phyloP scores from a whole-genome alignment of 352 stramenopile species.

The Saprolegnia parasitica region DNA sequence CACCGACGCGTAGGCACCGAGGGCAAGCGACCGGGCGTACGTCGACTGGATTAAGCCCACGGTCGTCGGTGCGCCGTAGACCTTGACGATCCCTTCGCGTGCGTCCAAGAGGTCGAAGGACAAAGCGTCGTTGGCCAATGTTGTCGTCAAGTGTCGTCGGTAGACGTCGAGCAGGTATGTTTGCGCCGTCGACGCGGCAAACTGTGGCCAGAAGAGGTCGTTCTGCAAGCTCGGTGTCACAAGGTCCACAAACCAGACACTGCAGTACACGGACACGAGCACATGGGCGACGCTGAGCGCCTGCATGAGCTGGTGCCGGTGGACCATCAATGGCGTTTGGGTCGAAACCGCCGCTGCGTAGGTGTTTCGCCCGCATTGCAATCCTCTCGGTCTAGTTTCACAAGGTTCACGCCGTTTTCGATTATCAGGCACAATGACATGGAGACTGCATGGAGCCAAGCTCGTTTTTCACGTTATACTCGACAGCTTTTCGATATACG shows the following conservation, averaged over 20 bases:
- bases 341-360: no score
- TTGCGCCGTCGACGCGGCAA: slow-evolving; percentile 1
- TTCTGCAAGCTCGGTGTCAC: slow-evolving; percentile 5
- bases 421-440: no score
- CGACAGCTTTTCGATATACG: no score
- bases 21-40: neutral
- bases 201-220: slow-evolving; percentile 10
- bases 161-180: slow-evolving; percentile 3
- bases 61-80: neutral
- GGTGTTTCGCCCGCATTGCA: no score
- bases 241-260: slow-evolving; percentile 1
- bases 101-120: neutral
- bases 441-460: no score
- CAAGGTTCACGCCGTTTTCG: no score
- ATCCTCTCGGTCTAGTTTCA: no score
- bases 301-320: no score
- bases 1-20: neutral
- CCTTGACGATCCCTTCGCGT: neutral
- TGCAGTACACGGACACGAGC: neutral
- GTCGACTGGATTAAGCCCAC: neutral
- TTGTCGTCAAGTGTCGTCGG: no score
- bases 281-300: neutral
- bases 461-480: no score
- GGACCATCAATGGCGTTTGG: no score
- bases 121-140: no score